Evolutionary conservation across 2,329 filamentous ascomycete genomes (phyloP), one percentile per base, ranked within the genome.

Genomic region (Myriangium duriaei): DNA sequence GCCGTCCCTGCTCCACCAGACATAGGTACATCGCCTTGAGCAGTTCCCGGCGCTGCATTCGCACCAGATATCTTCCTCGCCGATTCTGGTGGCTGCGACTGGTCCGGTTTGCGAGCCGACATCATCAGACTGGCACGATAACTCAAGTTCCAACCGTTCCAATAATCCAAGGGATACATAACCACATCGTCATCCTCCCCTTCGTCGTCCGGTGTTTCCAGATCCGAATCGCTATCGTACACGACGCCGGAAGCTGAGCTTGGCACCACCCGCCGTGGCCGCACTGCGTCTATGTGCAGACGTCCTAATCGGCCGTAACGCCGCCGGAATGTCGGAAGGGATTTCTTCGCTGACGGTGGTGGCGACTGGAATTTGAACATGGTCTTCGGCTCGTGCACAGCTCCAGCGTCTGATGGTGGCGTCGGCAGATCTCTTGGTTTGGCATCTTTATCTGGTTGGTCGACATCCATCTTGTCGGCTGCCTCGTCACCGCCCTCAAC

Each of bases 241-340:
- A 59, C 52, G 12, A 59, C 56, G 18, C 52, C 54, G 18, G 45
- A 47, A 26, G 44, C 45, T 28, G 52, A 29, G 11, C 17, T 30
- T 4, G 36, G 42, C 10, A 50, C 42, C 13, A 50, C 49, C 11
- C 46, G 44, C 39, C 46, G 44, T 11, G 49, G 45, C 34, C 51
- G 52, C 19, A 52, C 47, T 41, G 49, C 79, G 60, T 96, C 91
- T 48, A 96, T 84, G 72, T 86, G 85, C 48, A 93, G 59, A 28
- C 88, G 77, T 45, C 86, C 85, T 45, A 87, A 71, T 49, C 88
- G 80, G 38, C 88, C 88, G 39, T 86, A 76, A 42, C 91, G 79
- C 46, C 86, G 76, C 47, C 88, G 77, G 66, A 82, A 95, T 11
- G 79, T 78, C 39, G 81, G 79, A 42, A 42, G 32, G 36, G 42